Evolutionary conservation across 2,329 filamentous ascomycete species (phyloP).

Genomic region (Apiospora kogelbergensis): DNA sequence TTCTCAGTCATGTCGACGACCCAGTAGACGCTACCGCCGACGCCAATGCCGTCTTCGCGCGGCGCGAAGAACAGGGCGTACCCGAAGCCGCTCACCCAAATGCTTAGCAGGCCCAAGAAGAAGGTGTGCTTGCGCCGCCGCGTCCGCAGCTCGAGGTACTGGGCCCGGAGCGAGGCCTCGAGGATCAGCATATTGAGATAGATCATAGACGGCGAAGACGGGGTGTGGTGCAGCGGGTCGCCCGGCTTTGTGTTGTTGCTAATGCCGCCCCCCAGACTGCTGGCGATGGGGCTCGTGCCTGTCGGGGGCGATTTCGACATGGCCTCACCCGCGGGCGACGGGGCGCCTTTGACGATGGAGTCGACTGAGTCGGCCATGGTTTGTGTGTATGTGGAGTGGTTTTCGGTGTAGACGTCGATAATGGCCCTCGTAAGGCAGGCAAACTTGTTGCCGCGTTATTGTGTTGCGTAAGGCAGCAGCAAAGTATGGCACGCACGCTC

Average conservation of each 20-base stretch:
- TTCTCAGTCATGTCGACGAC: constrained; percentile 88
- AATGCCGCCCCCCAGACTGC: constrained; percentile 26
- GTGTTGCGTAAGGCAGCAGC: neutral
- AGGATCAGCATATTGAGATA: constrained; percentile 98
- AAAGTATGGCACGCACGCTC: no score
- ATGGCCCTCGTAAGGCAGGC: neutral
- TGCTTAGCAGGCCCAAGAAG: constrained; percentile 75
- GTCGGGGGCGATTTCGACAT: constrained; percentile 45
- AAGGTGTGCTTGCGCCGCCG: constrained; percentile 90
- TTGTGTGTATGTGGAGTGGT: constrained; percentile 5
- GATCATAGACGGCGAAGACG: constrained; percentile 92
- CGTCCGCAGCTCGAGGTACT: constrained; percentile 87
- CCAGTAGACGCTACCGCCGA: constrained; percentile 96
- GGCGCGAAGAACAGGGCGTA: constrained; percentile 94
- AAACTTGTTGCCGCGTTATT: neutral
- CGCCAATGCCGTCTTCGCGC: constrained; percentile 87
- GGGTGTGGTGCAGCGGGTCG: constrained; percentile 78
- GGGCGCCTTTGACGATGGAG: constrained; percentile 89
- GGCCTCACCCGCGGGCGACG: constrained; percentile 59
- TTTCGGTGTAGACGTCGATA: neutral
- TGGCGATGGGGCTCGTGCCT: constrained; percentile 43
- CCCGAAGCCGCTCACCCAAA: constrained; percentile 83
- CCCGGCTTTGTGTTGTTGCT: constrained; percentile 38
- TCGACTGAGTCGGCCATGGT: constrained; percentile 71
- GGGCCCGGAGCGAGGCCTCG: constrained; percentile 87